A percentile compares a stretch with the other conserved stretches of the same genome.
phyloP scores from a whole-genome alignment of 78 protist species.

The Salpingoeca rosetta region DNA sequence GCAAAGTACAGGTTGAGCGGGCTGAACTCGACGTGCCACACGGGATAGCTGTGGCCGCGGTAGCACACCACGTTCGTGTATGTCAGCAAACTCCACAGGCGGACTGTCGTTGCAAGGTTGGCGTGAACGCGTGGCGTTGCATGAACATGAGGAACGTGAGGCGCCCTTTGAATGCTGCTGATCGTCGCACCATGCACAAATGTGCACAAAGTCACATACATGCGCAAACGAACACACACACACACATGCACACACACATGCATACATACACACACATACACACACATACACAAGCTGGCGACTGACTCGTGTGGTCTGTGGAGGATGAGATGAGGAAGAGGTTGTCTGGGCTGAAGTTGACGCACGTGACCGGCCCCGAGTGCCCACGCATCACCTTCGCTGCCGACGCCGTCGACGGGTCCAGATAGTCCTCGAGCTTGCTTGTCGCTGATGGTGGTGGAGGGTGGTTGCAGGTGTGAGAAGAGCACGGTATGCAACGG shows the following conservation, averaged over 20 bases:
- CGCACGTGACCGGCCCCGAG: constrained; percentile 58
- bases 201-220: background rate
- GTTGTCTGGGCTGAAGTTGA: constrained; percentile 45
- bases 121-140: background rate
- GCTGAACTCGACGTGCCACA: constrained; percentile 75
- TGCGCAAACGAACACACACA: too few relatives aligned
- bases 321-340: constrained; percentile 50
- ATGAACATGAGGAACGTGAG: background rate
- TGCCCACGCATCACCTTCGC: constrained; percentile 52
- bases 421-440: background rate
- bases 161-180: background rate
- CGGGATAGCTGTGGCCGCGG: constrained; percentile 80
- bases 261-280: too few relatives aligned
- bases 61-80: constrained; percentile 57
- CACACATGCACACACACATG: too few relatives aligned
- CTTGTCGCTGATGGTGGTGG: too few relatives aligned
- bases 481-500: background rate
- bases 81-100: constrained; percentile 76
- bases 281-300: too few relatives aligned
- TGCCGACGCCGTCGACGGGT: background rate
- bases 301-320: constrained; percentile 42
- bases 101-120: constrained; percentile 13
- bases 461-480: too few relatives aligned
- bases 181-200: background rate
- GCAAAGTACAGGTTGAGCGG: constrained; percentile 80